phyloP scores from a whole-genome alignment of 371 early-diverging fungal species.

The Syncephalastrum sp. region DNA sequence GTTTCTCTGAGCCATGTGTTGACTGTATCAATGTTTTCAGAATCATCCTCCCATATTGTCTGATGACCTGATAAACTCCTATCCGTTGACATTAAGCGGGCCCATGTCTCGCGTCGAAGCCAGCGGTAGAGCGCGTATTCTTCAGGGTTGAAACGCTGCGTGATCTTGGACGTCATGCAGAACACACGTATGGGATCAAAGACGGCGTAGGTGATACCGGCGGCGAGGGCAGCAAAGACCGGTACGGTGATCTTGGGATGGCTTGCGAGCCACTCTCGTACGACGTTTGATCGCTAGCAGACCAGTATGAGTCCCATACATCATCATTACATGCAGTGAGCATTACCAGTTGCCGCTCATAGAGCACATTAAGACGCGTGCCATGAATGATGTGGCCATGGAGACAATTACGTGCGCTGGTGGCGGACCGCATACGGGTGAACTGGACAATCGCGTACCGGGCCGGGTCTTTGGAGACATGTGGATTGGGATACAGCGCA shows the following conservation, averaged over 20 bases:
- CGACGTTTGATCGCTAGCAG: slow-evolving; percentile 52
- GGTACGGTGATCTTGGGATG: slow-evolving; percentile 77
- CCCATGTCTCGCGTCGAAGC: slow-evolving; percentile 65
- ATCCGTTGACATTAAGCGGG: slow-evolving; percentile 30
- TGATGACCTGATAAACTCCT: neutral
- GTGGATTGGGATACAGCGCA: slow-evolving; percentile 51
- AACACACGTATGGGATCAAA: slow-evolving; percentile 93
- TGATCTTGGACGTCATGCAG: slow-evolving; percentile 80
- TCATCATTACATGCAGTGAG: neutral
- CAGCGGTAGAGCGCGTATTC: slow-evolving; percentile 63
- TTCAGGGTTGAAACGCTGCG: slow-evolving; percentile 71
- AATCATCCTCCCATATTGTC: slow-evolving; percentile 61
- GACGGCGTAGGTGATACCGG: slow-evolving; percentile 77
- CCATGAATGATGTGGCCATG: slow-evolving; percentile 72
- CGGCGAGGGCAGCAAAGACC: slow-evolving; percentile 71
- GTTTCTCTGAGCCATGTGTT: slow-evolving; percentile 63
- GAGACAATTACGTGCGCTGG: slow-evolving; percentile 88
- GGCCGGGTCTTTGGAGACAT: slow-evolving; percentile 67
- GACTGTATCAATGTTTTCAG: slow-evolving; percentile 58
- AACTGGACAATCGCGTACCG: slow-evolving; percentile 80
- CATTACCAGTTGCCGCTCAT: slow-evolving; percentile 64
- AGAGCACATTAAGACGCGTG: slow-evolving; percentile 67
- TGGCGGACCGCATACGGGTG: slow-evolving; percentile 72
- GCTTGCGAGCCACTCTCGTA: slow-evolving; percentile 67
- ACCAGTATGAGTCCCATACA: neutral